Conservation (phyloP, 2,329 filamentous ascomycete genomes). For the Venturia pyrina region DNA sequence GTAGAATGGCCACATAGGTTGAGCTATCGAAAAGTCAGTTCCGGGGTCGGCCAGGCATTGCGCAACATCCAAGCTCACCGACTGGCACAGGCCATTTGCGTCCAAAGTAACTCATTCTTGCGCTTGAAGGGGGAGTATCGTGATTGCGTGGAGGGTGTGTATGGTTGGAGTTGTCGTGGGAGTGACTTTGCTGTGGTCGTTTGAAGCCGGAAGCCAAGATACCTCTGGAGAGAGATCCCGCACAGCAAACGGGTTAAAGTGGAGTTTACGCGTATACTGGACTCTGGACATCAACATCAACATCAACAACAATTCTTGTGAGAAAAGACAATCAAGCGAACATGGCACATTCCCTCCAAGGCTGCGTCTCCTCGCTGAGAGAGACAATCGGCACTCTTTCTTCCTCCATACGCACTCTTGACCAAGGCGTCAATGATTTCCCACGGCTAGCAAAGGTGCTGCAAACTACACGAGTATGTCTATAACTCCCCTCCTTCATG, state of each 20-base stretch:
- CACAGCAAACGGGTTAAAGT: neutral
- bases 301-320: neutral
- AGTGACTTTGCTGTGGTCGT: neutral
- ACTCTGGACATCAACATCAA: neutral
- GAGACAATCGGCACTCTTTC: conserved; percentile 52
- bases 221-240: neutral
- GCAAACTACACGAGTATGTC: conserved; percentile 49
- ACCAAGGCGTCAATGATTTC: conserved; percentile 53
- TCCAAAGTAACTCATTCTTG: conserved; percentile 35
- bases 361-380: conserved; percentile 50
- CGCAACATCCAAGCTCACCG: conserved; percentile 25
- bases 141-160: neutral
- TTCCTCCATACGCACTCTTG: conserved; percentile 52
- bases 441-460: conserved; percentile 53
- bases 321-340: neutral
- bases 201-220: neutral
- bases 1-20: conserved; percentile 90
- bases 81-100: conserved; percentile 42
- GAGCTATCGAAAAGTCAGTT: conserved; percentile 47
- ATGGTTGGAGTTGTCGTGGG: neutral
- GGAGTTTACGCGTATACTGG: neutral
- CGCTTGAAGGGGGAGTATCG: conserved; percentile 8
- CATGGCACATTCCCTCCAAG: conserved; percentile 39
- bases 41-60: neutral
- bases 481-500: neutral